These are phyloP conservation scores for Rhizopogon sp. DNA, from an alignment of 768 basidiomycete species.

Conservation along the genomic window DNA sequence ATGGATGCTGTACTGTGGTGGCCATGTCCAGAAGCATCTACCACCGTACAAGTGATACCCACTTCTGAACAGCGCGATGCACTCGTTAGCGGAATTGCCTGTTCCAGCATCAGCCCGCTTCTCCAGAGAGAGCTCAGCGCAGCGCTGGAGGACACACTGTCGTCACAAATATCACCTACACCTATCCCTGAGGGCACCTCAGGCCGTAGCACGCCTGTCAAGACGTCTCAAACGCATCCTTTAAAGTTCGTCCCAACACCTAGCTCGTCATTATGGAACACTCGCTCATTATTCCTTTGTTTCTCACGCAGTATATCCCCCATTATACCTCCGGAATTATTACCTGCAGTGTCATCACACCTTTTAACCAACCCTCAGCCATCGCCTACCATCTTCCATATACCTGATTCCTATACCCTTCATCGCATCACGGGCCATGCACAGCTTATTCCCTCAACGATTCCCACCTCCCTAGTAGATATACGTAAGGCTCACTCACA, in stretches of 20 bases:
- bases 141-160: constrained; percentile 45
- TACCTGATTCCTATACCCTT: constrained; percentile 27
- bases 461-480: constrained; percentile 9
- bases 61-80: constrained; percentile 19
- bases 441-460: constrained; percentile 33
- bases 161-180: constrained; percentile 21
- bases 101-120: constrained; percentile 11
- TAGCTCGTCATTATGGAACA: neutral
- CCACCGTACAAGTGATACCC: constrained; percentile 9
- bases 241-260: constrained; percentile 58
- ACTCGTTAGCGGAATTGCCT: constrained; percentile 9
- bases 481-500: constrained; percentile 28
- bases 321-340: constrained; percentile 49
- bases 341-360: constrained; percentile 37
- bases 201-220: constrained; percentile 28
- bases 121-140: constrained; percentile 47
- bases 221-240: constrained; percentile 77
- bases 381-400: constrained; percentile 30
- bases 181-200: constrained; percentile 1
- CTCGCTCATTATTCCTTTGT: neutral
- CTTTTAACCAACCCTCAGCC: constrained; percentile 15
- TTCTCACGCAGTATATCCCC: constrained; percentile 40
- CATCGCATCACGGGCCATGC: constrained; percentile 36
- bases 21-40: constrained; percentile 25
- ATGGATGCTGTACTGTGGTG: constrained; percentile 43